These are phyloP conservation scores for Hyphopichia burtonii DNA, from an alignment of 1,139 yeast genomes.

Conservation along the genomic window DNA sequence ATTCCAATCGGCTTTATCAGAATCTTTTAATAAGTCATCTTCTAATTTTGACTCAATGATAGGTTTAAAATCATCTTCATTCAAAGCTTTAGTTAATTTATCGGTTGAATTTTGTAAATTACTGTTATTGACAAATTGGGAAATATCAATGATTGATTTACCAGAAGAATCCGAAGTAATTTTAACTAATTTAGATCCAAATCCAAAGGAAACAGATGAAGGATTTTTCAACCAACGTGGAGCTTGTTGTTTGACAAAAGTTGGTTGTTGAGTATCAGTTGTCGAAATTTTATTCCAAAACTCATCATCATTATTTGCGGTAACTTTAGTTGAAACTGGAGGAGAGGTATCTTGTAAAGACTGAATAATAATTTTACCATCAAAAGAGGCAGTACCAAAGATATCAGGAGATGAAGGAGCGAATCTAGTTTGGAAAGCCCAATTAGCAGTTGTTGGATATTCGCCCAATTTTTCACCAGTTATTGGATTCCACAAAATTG, in stretches of 20 bases:
- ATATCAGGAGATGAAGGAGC: constrained; percentile 88
- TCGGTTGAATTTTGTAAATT: constrained; percentile 40
- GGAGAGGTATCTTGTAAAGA: constrained; percentile 82
- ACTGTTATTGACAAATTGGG: constrained; percentile 45
- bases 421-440: constrained; percentile 88
- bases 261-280: constrained; percentile 72
- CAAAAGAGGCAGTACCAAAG: constrained; percentile 92
- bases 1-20: constrained; percentile 74
- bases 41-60: constrained; percentile 54
- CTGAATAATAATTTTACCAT: constrained; percentile 81
- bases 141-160: constrained; percentile 47
- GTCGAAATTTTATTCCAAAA: constrained; percentile 84
- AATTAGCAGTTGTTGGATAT: constrained; percentile 88
- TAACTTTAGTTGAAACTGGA: constrained; percentile 45
- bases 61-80: constrained; percentile 50
- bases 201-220: constrained; percentile 81
- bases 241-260: constrained; percentile 69
- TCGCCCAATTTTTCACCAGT: constrained; percentile 72
- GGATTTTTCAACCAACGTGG: constrained; percentile 87
- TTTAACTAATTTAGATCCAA: constrained; percentile 83
- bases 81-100: constrained; percentile 59
- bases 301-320: constrained; percentile 56
- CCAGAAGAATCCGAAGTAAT: constrained; percentile 45
- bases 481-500: constrained; percentile 87
- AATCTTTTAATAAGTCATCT: constrained; percentile 34